These are phyloP conservation scores for Phytophthora colocasiae DNA, from an alignment of 352 stramenopile genomes.

Conservation along the genomic window DNA sequence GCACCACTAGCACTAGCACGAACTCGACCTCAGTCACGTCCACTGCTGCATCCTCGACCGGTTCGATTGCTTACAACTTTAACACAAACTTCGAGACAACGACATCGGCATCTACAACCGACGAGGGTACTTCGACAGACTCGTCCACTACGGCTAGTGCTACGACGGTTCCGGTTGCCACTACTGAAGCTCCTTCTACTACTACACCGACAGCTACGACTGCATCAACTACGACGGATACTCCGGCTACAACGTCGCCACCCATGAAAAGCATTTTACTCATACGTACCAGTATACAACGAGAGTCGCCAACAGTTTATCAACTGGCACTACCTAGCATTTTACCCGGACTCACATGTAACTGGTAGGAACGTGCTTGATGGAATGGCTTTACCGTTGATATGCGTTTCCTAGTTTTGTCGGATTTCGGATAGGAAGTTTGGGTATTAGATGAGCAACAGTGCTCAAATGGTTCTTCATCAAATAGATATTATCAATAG, in stretches of 20 bases:
- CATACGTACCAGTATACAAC: too few relatives aligned
- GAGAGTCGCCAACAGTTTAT: too few relatives aligned
- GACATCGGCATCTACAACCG: constrained; percentile 16
- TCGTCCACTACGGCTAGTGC: constrained; percentile 1
- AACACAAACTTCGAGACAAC: constrained; percentile 19
- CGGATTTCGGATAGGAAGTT: too few relatives aligned
- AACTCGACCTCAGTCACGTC: constrained; percentile 10
- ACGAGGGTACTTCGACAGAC: constrained; percentile 5
- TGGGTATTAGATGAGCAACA: too few relatives aligned
- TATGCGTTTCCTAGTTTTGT: too few relatives aligned
- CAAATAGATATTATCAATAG: too few relatives aligned
- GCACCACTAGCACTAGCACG: constrained; percentile 10
- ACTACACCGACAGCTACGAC: neutral
- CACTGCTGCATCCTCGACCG: constrained; percentile 2
- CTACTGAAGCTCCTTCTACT: neutral
- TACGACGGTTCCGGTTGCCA: neutral
- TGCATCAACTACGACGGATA: constrained; percentile 3
- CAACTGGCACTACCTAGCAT: too few relatives aligned
- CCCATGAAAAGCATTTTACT: too few relatives aligned
- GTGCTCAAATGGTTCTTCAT: too few relatives aligned
- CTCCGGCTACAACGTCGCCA: constrained; percentile 3
- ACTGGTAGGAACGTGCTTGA: too few relatives aligned
- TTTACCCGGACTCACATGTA: too few relatives aligned
- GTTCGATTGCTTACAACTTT: constrained; percentile 18
- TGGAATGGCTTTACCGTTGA: too few relatives aligned